Conservation (phyloP, 192 early-diverging fungal species). For the Podila clonocystis region DNA sequence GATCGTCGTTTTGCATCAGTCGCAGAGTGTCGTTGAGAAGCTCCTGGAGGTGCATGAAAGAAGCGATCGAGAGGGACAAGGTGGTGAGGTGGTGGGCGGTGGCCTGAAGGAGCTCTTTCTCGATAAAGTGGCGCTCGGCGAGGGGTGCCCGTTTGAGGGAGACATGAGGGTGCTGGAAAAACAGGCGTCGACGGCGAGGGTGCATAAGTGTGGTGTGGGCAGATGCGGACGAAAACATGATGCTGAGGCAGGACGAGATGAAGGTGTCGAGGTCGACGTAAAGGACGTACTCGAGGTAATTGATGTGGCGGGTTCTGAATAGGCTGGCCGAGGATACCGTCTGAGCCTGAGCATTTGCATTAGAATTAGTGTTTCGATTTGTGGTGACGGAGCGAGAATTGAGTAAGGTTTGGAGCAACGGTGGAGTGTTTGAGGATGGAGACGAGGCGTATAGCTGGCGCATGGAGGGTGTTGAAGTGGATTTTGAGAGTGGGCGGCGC, state of each 20-base stretch:
- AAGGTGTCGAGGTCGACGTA: constrained; percentile 27
- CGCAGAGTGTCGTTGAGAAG: constrained; percentile 4
- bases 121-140: constrained; percentile 18
- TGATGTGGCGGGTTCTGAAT: constrained; percentile 4
- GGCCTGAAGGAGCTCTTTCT: constrained; percentile 11
- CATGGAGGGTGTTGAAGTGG: too few species aligned
- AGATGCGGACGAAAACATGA: constrained; percentile 17
- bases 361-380: too few species aligned
- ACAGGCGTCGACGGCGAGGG: neutral
- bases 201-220: neutral
- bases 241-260: constrained; percentile 6
- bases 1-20: too few species aligned
- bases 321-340: too few species aligned
- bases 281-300: constrained; percentile 36
- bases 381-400: too few species aligned
- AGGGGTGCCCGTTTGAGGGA: neutral
- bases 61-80: constrained; percentile 19
- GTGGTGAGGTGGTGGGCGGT: constrained; percentile 20
- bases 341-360: too few species aligned
- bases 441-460: too few species aligned
- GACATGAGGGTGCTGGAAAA: neutral
- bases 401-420: too few species aligned
- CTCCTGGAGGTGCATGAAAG: constrained; percentile 14
- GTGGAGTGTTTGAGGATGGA: too few species aligned
- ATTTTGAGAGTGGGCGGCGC: too few species aligned